Conservation (phyloP, 202 grass and related monocot species). For the Cymbopogon flexuosus region DNA sequence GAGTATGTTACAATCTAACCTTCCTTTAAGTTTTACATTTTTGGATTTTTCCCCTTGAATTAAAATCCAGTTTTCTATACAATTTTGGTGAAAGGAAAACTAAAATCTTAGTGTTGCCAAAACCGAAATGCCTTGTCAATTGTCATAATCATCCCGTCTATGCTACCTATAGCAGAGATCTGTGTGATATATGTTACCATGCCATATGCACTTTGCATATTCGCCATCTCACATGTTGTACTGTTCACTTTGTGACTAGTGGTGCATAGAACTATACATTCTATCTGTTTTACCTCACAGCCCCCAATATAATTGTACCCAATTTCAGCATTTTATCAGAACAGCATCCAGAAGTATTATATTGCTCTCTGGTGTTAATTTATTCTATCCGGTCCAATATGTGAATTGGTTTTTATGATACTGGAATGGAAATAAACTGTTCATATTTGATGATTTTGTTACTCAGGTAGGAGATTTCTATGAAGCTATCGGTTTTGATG, state of each 20-base stretch:
- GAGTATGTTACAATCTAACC: slow-evolving; percentile 50
- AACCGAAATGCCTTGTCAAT: background rate
- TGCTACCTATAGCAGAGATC: background rate
- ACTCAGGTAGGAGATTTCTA: slow-evolving; percentile 95
- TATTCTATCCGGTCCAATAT: background rate
- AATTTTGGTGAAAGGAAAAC: background rate
- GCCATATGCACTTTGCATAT: background rate
- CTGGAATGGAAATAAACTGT: background rate
- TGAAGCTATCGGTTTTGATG: slow-evolving; percentile 94
- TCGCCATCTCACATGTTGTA: background rate
- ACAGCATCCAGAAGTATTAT: background rate
- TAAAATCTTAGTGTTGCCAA: slow-evolving; percentile 11
- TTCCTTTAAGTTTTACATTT: background rate
- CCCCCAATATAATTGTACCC: slow-evolving; percentile 6
- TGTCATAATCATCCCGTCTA: background rate
- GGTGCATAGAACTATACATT: background rate
- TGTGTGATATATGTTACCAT: slow-evolving; percentile 3
- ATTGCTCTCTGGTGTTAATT: slow-evolving; percentile 8
- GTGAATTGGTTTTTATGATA: background rate
- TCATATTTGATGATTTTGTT: slow-evolving; percentile 22
- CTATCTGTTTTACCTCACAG: background rate
- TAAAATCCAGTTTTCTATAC: background rate
- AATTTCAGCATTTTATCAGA: slow-evolving; percentile 5
- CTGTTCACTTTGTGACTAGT: background rate
- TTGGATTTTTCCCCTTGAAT: background rate